Conservation (phyloP, 2,329 filamentous ascomycete species). For the Sclerotinia minor region DNA sequence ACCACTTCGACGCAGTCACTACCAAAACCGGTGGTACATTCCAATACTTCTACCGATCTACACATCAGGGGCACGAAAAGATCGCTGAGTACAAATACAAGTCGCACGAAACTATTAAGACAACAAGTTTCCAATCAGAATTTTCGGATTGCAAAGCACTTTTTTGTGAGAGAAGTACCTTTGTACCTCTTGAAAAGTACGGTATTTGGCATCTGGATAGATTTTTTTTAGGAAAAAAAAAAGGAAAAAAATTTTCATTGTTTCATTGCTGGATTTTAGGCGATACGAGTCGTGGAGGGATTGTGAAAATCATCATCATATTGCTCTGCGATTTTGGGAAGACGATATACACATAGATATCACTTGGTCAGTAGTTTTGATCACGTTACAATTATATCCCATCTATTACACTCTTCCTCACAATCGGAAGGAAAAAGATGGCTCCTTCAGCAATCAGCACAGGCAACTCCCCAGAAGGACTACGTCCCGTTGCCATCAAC, state of each 20-base stretch:
- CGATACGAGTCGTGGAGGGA: not conserved
- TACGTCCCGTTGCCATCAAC: conserved; percentile 8
- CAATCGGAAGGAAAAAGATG: conserved; percentile 27
- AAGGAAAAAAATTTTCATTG: not conserved
- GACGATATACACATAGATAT: not conserved
- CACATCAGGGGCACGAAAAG: not conserved
- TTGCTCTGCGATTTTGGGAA: not conserved
- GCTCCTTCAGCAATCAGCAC: conserved; percentile 36
- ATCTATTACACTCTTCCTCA: not conserved
- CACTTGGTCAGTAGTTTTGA: conserved; percentile 21
- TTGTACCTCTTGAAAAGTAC: conserved; percentile 3
- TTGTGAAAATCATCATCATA: not conserved
- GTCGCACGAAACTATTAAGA: not conserved
- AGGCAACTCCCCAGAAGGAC: conserved; percentile 21
- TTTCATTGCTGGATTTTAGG: not conserved
- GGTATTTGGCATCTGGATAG: not conserved
- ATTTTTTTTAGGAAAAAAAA: too few species aligned
- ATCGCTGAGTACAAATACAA: not conserved
- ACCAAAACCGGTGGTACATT: not conserved
- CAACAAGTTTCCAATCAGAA: conserved; percentile 18
- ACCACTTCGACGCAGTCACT: not conserved
- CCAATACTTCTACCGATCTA: conserved; percentile 5
- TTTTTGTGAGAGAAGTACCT: conserved; percentile 12
- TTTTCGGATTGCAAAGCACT: conserved; percentile 18
- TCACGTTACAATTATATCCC: conserved; percentile 5